These are phyloP conservation scores for Phlebiopsis gigantea DNA, from an alignment of 768 basidiomycete species.

Conservation along the genomic window DNA sequence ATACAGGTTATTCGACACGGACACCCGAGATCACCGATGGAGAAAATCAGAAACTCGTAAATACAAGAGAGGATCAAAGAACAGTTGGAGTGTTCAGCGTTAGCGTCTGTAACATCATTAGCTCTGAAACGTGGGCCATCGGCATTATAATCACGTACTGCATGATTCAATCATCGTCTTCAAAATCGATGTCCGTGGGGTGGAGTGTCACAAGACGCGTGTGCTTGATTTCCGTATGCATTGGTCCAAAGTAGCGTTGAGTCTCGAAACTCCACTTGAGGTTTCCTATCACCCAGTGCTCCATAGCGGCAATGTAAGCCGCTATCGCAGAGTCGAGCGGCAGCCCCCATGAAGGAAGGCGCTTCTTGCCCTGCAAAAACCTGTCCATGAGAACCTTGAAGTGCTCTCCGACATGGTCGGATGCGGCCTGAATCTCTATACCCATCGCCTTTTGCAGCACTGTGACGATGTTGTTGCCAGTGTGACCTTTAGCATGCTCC, in stretches of 20 bases:
- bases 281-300: slow-evolving; percentile 60
- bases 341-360: slow-evolving; percentile 44
- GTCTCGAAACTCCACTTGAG: slow-evolving; percentile 67
- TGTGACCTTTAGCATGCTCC: slow-evolving; percentile 62
- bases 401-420: slow-evolving; percentile 49
- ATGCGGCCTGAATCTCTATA: slow-evolving; percentile 52
- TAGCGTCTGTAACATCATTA: too few relatives aligned
- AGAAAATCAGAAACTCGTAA: too few relatives aligned
- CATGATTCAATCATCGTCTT: not conserved
- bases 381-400: slow-evolving; percentile 45
- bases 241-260: slow-evolving; percentile 59
- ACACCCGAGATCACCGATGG: too few relatives aligned
- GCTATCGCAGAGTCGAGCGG: slow-evolving; percentile 43
- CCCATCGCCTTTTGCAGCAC: slow-evolving; percentile 56
- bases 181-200: not conserved
- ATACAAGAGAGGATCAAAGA: too few relatives aligned
- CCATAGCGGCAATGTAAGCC: slow-evolving; percentile 49
- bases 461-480: slow-evolving; percentile 63
- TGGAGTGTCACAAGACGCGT: slow-evolving; percentile 20
- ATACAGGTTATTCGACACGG: too few relatives aligned
- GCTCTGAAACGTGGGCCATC: too few relatives aligned
- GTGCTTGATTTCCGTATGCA: slow-evolving; percentile 43
- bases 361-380: slow-evolving; percentile 41
- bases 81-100: too few relatives aligned
- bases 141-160: not conserved